Percentiles rank a stretch among this genome's conserved stretches.
Conservation (phyloP, 306 rosid species). For the Medicago lupulina region DNA sequence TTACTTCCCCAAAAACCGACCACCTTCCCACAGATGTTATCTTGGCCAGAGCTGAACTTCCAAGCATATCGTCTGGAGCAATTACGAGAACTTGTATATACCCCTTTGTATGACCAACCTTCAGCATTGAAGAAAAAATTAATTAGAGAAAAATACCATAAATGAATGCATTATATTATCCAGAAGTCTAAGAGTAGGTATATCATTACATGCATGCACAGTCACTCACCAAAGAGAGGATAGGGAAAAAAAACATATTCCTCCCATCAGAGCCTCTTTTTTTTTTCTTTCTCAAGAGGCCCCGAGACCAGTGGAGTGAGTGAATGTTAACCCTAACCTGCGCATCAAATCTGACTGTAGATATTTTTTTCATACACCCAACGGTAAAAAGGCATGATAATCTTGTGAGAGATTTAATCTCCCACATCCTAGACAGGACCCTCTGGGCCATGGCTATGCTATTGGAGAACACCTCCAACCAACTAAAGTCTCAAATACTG, state of each 20-base stretch:
- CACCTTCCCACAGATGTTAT: conserved; percentile 90
- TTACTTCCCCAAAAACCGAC: conserved; percentile 94
- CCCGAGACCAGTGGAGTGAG: too few species aligned
- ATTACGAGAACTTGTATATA: conserved; percentile 86
- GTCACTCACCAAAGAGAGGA: neutral
- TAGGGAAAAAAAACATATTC: too few species aligned
- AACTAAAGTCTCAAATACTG: neutral
- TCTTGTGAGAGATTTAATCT: neutral
- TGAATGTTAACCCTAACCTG: neutral
- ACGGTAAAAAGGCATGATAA: too few species aligned
- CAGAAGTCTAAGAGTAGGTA: conserved; percentile 26
- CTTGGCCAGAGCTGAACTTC: conserved; percentile 82
- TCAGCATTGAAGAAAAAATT: conserved; percentile 40
- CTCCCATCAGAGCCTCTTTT: too few species aligned
- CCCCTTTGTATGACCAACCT: conserved; percentile 99
- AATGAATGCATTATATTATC: conserved; percentile 2
- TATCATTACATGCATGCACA: neutral
- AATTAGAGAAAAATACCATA: conserved; percentile 36
- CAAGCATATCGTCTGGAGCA: conserved; percentile 77
- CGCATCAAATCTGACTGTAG: neutral
- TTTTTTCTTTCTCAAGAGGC: neutral
- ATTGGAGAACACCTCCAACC: conserved; percentile 18
- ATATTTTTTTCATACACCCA: too few species aligned
- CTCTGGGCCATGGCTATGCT: neutral
- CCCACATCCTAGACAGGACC: neutral